Conservation (phyloP, 2,329 filamentous ascomycete species). For the Claviceps digitariae region DNA sequence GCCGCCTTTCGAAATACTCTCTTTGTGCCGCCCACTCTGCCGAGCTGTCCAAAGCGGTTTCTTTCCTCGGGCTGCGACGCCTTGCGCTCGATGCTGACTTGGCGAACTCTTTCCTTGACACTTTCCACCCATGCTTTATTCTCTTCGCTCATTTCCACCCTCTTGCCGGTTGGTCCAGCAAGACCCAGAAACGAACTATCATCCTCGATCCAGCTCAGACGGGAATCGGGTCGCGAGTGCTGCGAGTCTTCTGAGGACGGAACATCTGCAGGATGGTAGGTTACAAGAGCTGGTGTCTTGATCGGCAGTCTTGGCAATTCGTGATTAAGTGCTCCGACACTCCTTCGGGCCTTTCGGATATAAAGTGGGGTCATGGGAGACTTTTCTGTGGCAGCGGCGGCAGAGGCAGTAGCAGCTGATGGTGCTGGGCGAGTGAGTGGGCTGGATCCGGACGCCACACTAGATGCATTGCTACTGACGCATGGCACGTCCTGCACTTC, state of each 20-base stretch:
- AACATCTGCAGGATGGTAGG: slow-evolving; percentile 21
- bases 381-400: slow-evolving; percentile 11
- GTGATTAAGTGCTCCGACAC: slow-evolving; percentile 22
- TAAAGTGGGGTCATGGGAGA: slow-evolving; percentile 34
- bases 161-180: slow-evolving; percentile 54
- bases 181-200: slow-evolving; percentile 50
- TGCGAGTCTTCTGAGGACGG: slow-evolving; percentile 31
- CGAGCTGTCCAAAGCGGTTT: slow-evolving; percentile 52
- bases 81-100: slow-evolving; percentile 47
- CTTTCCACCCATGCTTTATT: slow-evolving; percentile 71
- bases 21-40: slow-evolving; percentile 59
- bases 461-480: slow-evolving; percentile 14
- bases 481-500: slow-evolving; percentile 41
- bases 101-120: slow-evolving; percentile 66
- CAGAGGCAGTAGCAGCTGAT: slow-evolving; percentile 22
- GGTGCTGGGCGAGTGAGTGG: slow-evolving; percentile 26
- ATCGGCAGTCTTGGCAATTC: slow-evolving; percentile 22
- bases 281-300: slow-evolving; percentile 29
- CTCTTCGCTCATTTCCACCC: slow-evolving; percentile 54
- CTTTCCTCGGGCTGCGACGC: slow-evolving; percentile 13
- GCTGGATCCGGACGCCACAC: slow-evolving; percentile 22
- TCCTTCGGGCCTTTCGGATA: slow-evolving; percentile 40
- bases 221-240: slow-evolving; percentile 38
- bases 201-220: slow-evolving; percentile 44
- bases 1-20: slow-evolving; percentile 47